These are phyloP conservation scores for Trichoderma parareesei DNA, from an alignment of 495 filamentous ascomycete species.

Conservation along the genomic window DNA sequence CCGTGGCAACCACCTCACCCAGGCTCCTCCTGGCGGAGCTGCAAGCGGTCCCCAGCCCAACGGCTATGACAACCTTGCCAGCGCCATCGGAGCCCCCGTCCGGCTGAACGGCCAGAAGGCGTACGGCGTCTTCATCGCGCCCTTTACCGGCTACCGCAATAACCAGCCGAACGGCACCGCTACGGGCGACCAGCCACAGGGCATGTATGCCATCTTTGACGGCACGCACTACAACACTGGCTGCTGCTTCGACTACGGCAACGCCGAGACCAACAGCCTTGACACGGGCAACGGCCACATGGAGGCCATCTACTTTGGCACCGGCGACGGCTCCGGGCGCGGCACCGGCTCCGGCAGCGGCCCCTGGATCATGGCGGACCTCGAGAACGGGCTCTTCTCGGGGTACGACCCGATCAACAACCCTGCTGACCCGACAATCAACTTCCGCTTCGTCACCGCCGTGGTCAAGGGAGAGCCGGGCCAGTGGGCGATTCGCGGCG, in stretches of 20 bases:
- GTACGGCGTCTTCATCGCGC: constrained; percentile 50
- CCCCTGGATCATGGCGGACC: constrained; percentile 55
- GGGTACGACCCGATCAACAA: constrained; percentile 33
- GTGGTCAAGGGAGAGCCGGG: constrained; percentile 44
- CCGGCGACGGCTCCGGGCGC: constrained; percentile 30
- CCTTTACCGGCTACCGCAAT: constrained; percentile 49
- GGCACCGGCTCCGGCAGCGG: constrained; percentile 45
- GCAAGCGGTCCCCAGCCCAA: constrained; percentile 39
- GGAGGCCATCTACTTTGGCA: constrained; percentile 55
- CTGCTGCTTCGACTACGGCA: constrained; percentile 58
- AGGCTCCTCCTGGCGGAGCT: constrained; percentile 44
- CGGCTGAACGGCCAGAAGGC: constrained; percentile 49
- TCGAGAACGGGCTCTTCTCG: constrained; percentile 53
- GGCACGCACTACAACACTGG: constrained; percentile 50
- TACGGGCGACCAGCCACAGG: constrained; percentile 43
- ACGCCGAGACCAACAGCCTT: constrained; percentile 44
- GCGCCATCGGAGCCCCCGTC: constrained; percentile 48
- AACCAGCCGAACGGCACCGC: constrained; percentile 41
- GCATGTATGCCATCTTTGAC: constrained; percentile 53
- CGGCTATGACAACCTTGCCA: constrained; percentile 48
- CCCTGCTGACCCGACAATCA: constrained; percentile 36
- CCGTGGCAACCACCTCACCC: constrained; percentile 47
- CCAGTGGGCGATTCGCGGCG: constrained; percentile 48
- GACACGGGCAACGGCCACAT: constrained; percentile 53
- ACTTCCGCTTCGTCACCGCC: constrained; percentile 43